Conservation (phyloP, 2,329 filamentous ascomycete genomes). For the Chalara sp. region DNA sequence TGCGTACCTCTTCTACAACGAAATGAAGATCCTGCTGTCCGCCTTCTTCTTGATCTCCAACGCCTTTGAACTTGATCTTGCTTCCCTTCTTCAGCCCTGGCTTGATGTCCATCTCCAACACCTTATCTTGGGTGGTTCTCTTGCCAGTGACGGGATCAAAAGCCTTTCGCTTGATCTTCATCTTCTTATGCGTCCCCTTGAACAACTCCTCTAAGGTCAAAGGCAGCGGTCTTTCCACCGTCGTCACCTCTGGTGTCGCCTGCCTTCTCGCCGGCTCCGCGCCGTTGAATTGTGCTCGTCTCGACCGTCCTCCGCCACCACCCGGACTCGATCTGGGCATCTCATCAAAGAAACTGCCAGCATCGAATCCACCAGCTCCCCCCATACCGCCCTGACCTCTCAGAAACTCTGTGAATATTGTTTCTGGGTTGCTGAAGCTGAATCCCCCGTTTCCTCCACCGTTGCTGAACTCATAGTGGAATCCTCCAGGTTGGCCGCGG, state of each 20-base stretch:
- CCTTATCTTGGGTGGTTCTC: conserved; percentile 78
- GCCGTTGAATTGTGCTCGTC: conserved; percentile 29
- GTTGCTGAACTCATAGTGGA: conserved; percentile 36
- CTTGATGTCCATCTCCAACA: conserved; percentile 93
- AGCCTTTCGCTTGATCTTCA: conserved; percentile 96
- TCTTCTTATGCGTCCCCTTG: conserved; percentile 85
- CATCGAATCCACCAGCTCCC: conserved; percentile 37
- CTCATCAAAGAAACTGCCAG: conserved; percentile 40
- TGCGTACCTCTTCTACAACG: conserved; percentile 80
- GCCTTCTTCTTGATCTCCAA: conserved; percentile 96
- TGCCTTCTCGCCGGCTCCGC: conserved; percentile 31
- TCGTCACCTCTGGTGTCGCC: conserved; percentile 79
- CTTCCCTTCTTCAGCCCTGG: conserved; percentile 91
- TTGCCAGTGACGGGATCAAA: conserved; percentile 78
- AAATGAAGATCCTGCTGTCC: conserved; percentile 95
- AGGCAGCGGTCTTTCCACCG: conserved; percentile 77
- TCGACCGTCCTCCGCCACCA: conserved; percentile 35
- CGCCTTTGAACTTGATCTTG: conserved; percentile 96
- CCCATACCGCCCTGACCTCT: conserved; percentile 42
- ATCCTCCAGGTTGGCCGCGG: conserved; percentile 41
- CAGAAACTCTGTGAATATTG: conserved; percentile 81
- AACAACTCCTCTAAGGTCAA: conserved; percentile 85
- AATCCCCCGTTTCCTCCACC: conserved; percentile 55
- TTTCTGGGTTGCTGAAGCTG: conserved; percentile 74
- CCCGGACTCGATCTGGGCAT: conserved; percentile 28